Conservation (phyloP, 768 basidiomycete genomes). For the Lentinula raphanica region DNA sequence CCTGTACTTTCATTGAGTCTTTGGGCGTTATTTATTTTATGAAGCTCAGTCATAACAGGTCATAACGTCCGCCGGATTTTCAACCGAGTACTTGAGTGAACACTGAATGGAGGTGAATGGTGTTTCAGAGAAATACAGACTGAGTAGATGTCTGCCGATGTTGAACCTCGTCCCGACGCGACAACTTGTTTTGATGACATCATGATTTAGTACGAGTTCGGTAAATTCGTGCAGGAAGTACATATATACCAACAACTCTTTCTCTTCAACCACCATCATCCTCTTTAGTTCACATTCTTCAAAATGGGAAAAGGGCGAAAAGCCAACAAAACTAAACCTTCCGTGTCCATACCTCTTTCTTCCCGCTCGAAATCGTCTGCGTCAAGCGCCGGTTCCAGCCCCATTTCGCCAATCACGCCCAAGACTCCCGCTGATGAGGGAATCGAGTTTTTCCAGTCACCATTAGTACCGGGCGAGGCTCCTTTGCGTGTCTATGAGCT, state of each 20-base stretch:
- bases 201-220: background rate
- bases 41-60: too few species aligned
- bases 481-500: constrained; percentile 86
- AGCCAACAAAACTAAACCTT: background rate
- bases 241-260: background rate
- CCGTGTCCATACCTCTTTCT: constrained; percentile 4
- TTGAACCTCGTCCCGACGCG: too few species aligned
- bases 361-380: background rate
- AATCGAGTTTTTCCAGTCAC: constrained; percentile 55
- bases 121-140: too few species aligned
- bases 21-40: background rate
- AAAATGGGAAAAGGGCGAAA: constrained; percentile 9
- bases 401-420: constrained; percentile 28
- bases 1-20: background rate
- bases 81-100: too few species aligned
- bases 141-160: too few species aligned
- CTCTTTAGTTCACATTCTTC: background rate
- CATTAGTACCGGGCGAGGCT: constrained; percentile 37
- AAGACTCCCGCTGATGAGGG: constrained; percentile 70
- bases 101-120: too few species aligned
- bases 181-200: background rate
- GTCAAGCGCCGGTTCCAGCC: background rate
- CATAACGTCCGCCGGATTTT: too few species aligned
- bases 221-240: background rate
- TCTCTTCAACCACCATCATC: constrained; percentile 1